Evolutionary conservation across 495 filamentous ascomycete species (phyloP).

Genomic region (Neurospora terricola): DNA sequence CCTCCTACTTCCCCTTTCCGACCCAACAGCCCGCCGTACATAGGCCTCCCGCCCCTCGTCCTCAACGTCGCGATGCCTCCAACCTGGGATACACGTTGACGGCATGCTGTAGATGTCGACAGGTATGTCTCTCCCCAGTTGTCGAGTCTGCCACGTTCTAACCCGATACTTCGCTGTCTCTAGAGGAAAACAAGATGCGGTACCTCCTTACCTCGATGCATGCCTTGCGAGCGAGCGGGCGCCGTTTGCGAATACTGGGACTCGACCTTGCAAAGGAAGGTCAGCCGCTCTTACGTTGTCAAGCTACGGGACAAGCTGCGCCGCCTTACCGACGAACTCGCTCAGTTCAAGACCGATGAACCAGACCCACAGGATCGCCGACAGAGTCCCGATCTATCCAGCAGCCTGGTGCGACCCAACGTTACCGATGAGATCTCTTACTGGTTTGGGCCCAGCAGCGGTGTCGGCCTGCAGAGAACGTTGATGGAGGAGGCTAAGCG

Average conservation of each 20-base stretch:
- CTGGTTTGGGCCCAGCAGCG: slow-evolving; percentile 85
- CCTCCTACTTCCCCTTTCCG: slow-evolving; percentile 11
- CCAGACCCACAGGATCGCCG: slow-evolving; percentile 52
- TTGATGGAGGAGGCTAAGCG: slow-evolving; percentile 93
- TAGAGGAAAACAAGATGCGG: slow-evolving; percentile 94
- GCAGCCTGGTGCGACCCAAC: slow-evolving; percentile 69
- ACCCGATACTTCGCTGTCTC: not conserved
- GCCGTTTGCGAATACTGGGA: slow-evolving; percentile 90
- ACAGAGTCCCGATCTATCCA: slow-evolving; percentile 72
- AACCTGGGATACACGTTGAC: slow-evolving; percentile 76
- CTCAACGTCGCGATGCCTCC: slow-evolving; percentile 28
- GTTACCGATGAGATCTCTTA: slow-evolving; percentile 72
- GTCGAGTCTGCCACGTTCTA: not conserved
- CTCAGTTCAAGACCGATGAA: slow-evolving; percentile 50
- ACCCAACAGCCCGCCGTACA: slow-evolving; percentile 21
- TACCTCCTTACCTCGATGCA: slow-evolving; percentile 77
- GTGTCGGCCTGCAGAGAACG: slow-evolving; percentile 83
- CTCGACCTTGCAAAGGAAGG: slow-evolving; percentile 63
- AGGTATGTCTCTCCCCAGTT: slow-evolving; percentile 39
- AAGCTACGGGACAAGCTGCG: slow-evolving; percentile 75
- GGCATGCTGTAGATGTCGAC: slow-evolving; percentile 75
- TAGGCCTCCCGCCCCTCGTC: slow-evolving; percentile 16
- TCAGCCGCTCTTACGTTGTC: slow-evolving; percentile 80
- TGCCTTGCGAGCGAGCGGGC: slow-evolving; percentile 85
- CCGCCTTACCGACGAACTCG: slow-evolving; percentile 63